phyloP scores from a whole-genome alignment of 2,329 filamentous ascomycete species.

The Beauveria sp. region DNA sequence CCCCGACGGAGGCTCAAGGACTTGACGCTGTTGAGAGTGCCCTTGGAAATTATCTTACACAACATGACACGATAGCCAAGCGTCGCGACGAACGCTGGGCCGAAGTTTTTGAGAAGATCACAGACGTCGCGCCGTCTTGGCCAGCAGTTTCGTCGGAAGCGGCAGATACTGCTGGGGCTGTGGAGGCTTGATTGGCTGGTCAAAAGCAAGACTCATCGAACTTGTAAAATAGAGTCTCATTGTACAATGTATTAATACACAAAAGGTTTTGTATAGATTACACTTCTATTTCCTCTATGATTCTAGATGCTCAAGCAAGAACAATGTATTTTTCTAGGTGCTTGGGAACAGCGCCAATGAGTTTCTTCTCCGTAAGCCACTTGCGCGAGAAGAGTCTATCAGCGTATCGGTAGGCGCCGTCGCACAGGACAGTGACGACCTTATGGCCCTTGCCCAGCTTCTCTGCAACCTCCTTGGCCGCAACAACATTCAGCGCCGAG shows the following conservation, averaged over 20 bases:
- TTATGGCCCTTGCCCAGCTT: conserved; percentile 82
- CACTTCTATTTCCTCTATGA: conserved; percentile 2
- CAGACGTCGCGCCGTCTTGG: conserved; percentile 24
- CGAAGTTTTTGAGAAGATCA: conserved; percentile 19
- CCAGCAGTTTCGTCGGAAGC: neutral
- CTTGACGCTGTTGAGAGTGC: conserved; percentile 33
- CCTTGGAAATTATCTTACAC: conserved; percentile 30
- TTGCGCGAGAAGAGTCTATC: conserved; percentile 86
- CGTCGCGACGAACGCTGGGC: conserved; percentile 17
- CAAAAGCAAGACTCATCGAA: neutral
- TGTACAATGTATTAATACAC: conserved; percentile 2
- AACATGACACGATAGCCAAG: conserved; percentile 18
- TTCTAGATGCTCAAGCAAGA: conserved; percentile 50
- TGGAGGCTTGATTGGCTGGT: neutral
- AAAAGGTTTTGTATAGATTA: conserved; percentile 6
- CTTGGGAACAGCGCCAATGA: conserved; percentile 73
- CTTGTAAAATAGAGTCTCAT: conserved; percentile 9
- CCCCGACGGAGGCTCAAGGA: conserved; percentile 22
- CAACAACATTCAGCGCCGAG: conserved; percentile 89
- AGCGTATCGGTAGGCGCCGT: conserved; percentile 96
- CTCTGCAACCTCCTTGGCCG: conserved; percentile 88
- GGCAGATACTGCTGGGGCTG: neutral
- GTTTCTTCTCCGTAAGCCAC: conserved; percentile 82
- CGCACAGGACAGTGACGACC: conserved; percentile 88
- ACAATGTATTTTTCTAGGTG: conserved; percentile 92